These are phyloP conservation scores for Lactarius hengduanensis DNA, from an alignment of 768 basidiomycete species.

Conservation along the genomic window DNA sequence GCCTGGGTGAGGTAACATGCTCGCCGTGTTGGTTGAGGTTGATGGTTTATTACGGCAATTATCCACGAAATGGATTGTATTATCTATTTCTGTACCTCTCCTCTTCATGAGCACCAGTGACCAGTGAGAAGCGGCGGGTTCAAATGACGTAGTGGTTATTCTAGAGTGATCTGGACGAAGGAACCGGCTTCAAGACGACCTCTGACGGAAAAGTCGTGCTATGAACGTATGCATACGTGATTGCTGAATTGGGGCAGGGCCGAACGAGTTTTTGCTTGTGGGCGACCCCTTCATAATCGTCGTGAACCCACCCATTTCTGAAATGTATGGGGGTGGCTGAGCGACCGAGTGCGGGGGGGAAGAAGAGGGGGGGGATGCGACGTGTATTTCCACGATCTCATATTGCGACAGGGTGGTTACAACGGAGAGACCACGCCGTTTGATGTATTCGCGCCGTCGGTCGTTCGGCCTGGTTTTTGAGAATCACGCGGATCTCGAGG, in stretches of 20 bases:
- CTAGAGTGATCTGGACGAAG: too few relatives aligned
- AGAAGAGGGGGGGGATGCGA: conserved; percentile 17
- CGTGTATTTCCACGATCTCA: conserved; percentile 34
- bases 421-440: conserved; percentile 32
- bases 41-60: too few relatives aligned
- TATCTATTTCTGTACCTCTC: too few relatives aligned
- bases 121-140: too few relatives aligned
- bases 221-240: neutral
- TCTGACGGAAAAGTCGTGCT: conserved; percentile 2
- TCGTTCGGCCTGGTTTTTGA: conserved; percentile 20
- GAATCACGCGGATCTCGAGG: conserved; percentile 31
- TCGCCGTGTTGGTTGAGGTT: too few relatives aligned
- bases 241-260: neutral
- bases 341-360: conserved; percentile 1
- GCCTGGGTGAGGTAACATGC: too few relatives aligned
- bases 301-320: neutral
- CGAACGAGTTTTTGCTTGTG: neutral
- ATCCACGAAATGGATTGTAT: too few relatives aligned
- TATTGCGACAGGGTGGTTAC: conserved; percentile 28
- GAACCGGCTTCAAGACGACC: neutral
- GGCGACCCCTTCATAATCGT: neutral
- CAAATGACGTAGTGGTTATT: too few relatives aligned
- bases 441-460: conserved; percentile 30
- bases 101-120: too few relatives aligned
- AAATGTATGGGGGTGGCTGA: conserved; percentile 20